Conservation (phyloP, 441 rosid species). For the Mallotus japonicus region DNA sequence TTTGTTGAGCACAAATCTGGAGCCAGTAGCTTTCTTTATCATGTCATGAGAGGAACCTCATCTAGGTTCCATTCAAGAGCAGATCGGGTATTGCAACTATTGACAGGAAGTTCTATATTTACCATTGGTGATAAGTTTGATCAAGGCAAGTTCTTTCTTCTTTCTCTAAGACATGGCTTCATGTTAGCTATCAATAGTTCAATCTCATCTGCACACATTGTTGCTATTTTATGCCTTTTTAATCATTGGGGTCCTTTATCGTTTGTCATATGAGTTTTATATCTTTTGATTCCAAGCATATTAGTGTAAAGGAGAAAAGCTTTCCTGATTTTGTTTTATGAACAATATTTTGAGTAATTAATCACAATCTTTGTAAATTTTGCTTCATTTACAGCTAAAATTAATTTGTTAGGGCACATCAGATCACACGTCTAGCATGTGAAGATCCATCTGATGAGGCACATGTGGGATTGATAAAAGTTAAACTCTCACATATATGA, state of each 20-base stretch:
- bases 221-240: neutral
- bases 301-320: neutral
- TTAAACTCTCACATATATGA: too few species aligned
- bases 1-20: slow-evolving; percentile 50
- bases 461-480: too few species aligned
- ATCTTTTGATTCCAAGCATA: neutral
- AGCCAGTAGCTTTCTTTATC: slow-evolving; percentile 59
- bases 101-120: slow-evolving; percentile 50
- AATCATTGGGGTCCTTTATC: neutral
- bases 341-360: too few species aligned
- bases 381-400: too few species aligned
- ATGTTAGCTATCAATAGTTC: neutral
- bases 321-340: neutral
- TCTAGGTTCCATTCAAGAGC: slow-evolving; percentile 76
- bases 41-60: slow-evolving; percentile 65
- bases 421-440: too few species aligned
- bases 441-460: too few species aligned
- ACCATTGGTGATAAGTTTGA: neutral
- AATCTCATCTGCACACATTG: neutral
- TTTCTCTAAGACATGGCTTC: slow-evolving; percentile 5
- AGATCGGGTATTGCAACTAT: slow-evolving; percentile 43
- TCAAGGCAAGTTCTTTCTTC: slow-evolving; percentile 30
- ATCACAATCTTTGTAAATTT: too few species aligned
- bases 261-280: neutral
- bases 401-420: too few species aligned